phyloP scores from a whole-genome alignment of 805 yeast genomes.

The Candida ulmi region DNA sequence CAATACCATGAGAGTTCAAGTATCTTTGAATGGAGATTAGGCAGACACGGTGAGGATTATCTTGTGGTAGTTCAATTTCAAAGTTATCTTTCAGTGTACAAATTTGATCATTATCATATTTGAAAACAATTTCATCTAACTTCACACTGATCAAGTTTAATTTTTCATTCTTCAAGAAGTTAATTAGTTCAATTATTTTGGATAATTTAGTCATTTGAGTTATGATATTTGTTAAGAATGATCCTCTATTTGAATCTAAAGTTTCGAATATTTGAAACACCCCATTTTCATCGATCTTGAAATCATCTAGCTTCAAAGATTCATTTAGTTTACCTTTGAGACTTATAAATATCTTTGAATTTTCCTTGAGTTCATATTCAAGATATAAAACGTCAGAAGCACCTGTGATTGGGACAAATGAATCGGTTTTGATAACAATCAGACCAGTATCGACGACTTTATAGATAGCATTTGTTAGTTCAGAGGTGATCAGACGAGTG shows the following conservation, averaged over 20 bases:
- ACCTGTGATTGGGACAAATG: conserved; percentile 31
- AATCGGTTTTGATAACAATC: conserved; percentile 29
- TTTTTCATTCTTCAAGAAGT: conserved; percentile 16
- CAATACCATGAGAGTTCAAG: conserved; percentile 17
- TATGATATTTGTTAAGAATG: conserved; percentile 11
- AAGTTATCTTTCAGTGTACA: conserved; percentile 19
- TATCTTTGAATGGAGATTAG: conserved; percentile 17
- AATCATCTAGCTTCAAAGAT: conserved; percentile 13
- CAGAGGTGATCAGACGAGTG: conserved; percentile 1
- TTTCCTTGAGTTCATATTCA: conserved; percentile 8
- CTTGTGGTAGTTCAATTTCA: conserved; percentile 17
- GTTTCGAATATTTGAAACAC: conserved; percentile 16
- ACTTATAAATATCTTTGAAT: conserved; percentile 8
- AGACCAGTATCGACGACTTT: conserved; percentile 3
- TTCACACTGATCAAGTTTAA: conserved; percentile 20
- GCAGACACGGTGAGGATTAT: conserved; percentile 22
- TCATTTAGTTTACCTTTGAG: conserved; percentile 28
- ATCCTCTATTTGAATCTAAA: conserved; percentile 13
- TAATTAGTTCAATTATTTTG: conserved; percentile 20
- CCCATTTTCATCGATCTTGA: conserved; percentile 14
- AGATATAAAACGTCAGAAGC: conserved; percentile 30
- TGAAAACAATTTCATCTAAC: conserved; percentile 21
- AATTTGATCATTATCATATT: conserved; percentile 17
- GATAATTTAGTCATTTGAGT: conserved; percentile 17
- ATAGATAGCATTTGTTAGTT: not conserved